Base-by-base conservation (phyloP, 306 rosid species). In the Medicago arabica region DNA sequence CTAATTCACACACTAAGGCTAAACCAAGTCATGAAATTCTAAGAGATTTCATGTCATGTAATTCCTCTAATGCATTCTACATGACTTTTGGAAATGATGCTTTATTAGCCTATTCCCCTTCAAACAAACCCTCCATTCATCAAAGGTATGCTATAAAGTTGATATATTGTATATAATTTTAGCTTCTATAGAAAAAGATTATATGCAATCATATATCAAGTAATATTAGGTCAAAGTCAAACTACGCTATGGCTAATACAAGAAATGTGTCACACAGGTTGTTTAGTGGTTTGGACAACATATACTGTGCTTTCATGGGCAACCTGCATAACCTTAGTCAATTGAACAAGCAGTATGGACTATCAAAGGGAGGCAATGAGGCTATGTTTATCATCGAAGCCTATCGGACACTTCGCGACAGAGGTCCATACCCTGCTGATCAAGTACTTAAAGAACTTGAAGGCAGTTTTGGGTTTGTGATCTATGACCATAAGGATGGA, bases 391-490 rank as follows among this genome's bases (percentile, higher is more conserved):
- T 95, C 74, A 89, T 65, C 5, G 89, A 92, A 83, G 97, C 97
- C 28, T 95, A 92, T 21, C 75, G 90, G 83, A 95, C 99, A 10
- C 96, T 95, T 19, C 87, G 99, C 0, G 99, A 95, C 41, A 81
- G 99, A 9, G 95, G 93, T 21, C 99, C 97, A 0, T 95, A 95
- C 82, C 99, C 97, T 0, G 99, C 99, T 8, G 96, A 95, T 83
- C 97, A 95, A 75, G 99, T 95, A 74, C 89, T 95, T 15, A 89
- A 88, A 55, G 93, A 90, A 18, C 89, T 95, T 16, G 99, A 95
- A 13, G 99, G 99, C 7, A 83, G 75, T 69, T 95, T 92, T 79
- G 97, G 89, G 53, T 95, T 95, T 79, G 85, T 95, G 15, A 81
- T 95, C 72, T 89, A 81, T 69, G 99, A 95, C 49, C 59, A 74